Evolutionary conservation across 768 basidiomycete species (phyloP), one percentile per base, ranked within the genome.

Genomic region (Pulveroboletus sp.): DNA sequence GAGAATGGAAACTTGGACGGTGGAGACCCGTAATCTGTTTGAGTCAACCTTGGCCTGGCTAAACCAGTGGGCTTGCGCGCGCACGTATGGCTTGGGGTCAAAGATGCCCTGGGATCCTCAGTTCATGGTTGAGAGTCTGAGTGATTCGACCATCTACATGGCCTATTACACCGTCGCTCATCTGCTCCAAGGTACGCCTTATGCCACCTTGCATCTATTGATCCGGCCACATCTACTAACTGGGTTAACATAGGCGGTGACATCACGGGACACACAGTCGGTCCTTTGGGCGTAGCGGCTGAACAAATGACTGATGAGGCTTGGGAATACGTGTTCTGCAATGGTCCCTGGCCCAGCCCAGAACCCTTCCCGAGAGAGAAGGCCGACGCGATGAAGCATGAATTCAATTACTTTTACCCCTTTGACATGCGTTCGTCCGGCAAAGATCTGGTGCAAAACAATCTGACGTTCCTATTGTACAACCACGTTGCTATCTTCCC

Each of bases 121-220:
- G 46, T 97, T 94, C 79, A 76, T 98, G 64, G 94, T 99, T 39
- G 96, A 99, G 70, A 93, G 90, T 57, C 70, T 98, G 65, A 94
- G 90, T 58, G 96, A 99, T 70, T 97, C 95, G 7, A 98, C 95
- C 8, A 86, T 98, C 66, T 99, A 99, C 73, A 97, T 96, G 94
- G 79, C 86, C 37, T 99, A 98, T 73, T 98, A 98, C 71, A 96
- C 96, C 5, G 81, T 99, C 39, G 79, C 93, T 6, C 86, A 98
- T 68, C 72, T 94, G 30, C 73, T 99, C 51, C 96, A 99, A 56
- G 83, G 93, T 89, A 59, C n/a, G 83, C 31, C 31, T 21, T 33
- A 18, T n/a, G 24, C 18, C 2, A 18, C 14, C 1, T 2, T 30
- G 14, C 30, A 5, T 10, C 7, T 33, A 3, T 31, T 47, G 35